Conservation (phyloP, 2,329 filamentous ascomycete species). For the Diaporthe citrichinensis region DNA sequence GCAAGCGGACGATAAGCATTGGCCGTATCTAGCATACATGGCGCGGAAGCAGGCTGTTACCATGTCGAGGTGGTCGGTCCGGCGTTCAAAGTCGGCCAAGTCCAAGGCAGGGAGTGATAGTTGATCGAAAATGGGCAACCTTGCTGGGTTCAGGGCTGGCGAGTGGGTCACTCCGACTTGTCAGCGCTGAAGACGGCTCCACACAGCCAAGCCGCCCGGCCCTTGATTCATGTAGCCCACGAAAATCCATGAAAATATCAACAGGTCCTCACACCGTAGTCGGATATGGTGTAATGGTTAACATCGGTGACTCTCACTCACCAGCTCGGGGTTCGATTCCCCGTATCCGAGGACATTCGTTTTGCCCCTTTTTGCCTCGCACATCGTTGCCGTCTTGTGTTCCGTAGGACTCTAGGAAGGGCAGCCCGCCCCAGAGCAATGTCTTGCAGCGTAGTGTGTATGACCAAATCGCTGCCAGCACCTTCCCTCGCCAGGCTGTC, state of each 20-base stretch:
- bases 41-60: conserved; percentile 39
- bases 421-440: background rate
- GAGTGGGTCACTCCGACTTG: background rate
- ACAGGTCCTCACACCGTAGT: conserved; percentile 27
- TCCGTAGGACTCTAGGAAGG: no score
- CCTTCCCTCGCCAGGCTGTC: background rate
- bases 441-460: background rate
- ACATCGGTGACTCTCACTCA: conserved; percentile 42
- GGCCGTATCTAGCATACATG: conserved; percentile 37
- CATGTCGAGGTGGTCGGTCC: conserved; percentile 36
- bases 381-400: background rate
- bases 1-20: conserved; percentile 24
- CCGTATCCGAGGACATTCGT: conserved; percentile 38
- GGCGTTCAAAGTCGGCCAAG: conserved; percentile 21
- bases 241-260: background rate
- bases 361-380: background rate
- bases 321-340: conserved; percentile 42
- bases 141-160: background rate
- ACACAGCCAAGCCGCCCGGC: background rate
- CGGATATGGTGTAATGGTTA: conserved; percentile 42
- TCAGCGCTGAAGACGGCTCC: background rate
- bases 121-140: conserved; percentile 6
- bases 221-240: conserved; percentile 22
- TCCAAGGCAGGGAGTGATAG: background rate
- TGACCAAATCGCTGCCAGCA: background rate